phyloP scores from a whole-genome alignment of 108 stramenopile species.

The Parietichytrium sp. region DNA sequence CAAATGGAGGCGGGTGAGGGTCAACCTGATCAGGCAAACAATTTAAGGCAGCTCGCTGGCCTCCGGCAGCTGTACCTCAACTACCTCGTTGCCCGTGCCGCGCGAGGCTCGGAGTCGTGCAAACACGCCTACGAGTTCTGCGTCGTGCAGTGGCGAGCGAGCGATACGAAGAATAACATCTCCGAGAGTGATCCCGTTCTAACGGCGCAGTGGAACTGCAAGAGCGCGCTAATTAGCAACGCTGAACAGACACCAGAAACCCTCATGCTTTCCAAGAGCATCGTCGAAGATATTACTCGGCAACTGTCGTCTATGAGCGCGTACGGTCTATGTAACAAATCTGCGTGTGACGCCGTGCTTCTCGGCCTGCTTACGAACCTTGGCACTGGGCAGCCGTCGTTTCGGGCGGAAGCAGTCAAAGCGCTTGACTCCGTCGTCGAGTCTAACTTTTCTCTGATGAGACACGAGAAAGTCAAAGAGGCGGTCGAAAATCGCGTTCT shows the following conservation, averaged over 20 bases:
- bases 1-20: background rate
- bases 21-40: background rate
- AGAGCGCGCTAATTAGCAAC: too few relatives aligned
- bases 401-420: conserved; percentile 20
- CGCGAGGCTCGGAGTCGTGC: background rate
- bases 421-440: background rate
- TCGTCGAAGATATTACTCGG: background rate
- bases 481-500: background rate
- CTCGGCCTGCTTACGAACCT: background rate
- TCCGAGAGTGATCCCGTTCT: too few relatives aligned
- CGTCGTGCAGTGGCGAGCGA: background rate
- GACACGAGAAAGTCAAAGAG: background rate
- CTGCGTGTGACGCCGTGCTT: background rate
- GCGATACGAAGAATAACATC: too few relatives aligned
- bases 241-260: too few relatives aligned
- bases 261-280: too few relatives aligned
- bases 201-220: too few relatives aligned
- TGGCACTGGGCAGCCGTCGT: conserved; percentile 5
- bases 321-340: background rate
- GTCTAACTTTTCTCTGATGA: conserved; percentile 16
- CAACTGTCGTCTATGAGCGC: background rate
- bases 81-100: background rate
- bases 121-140: conserved; percentile 18
- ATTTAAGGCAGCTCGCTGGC: too few relatives aligned
- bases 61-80: conserved; percentile 33